Conservation (phyloP, 169 alveolate genomes). For the Cryptosporidium andersoni region DNA sequence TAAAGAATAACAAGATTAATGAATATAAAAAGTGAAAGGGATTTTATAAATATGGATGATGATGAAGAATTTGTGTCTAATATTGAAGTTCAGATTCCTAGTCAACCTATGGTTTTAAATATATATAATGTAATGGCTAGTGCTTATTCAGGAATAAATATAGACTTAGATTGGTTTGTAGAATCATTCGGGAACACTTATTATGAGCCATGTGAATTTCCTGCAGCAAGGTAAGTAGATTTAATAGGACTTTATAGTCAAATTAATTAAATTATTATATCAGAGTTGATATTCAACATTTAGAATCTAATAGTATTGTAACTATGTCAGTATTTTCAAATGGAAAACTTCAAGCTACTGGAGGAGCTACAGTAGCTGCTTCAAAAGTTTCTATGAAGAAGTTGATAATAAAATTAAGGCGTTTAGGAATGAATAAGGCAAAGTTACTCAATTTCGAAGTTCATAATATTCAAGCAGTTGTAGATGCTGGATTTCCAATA, state of each 20-base stretch:
- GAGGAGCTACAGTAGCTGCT: constrained; percentile 36
- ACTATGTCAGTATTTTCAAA: constrained; percentile 58
- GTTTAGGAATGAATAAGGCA: constrained; percentile 29
- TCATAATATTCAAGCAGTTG: constrained; percentile 61
- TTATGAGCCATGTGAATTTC: constrained; percentile 69
- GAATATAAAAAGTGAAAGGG: not conserved
- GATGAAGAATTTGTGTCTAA: constrained; percentile 39
- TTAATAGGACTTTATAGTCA: not conserved
- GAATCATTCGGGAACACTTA: constrained; percentile 59
- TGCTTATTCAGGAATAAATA: constrained; percentile 50
- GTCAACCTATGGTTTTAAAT: constrained; percentile 58
- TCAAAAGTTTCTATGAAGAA: constrained; percentile 44
- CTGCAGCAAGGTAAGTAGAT: constrained; percentile 69
- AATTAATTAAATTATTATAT: not conserved
- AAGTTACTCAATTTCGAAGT: constrained; percentile 42
- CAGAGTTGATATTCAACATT: constrained; percentile 48
- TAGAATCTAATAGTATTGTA: constrained; percentile 23
- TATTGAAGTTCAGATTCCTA: constrained; percentile 39
- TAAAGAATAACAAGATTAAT: not conserved
- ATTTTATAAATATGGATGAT: not conserved
- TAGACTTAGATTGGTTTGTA: constrained; percentile 56
- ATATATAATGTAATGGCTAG: constrained; percentile 64
- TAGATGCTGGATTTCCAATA: constrained; percentile 66
- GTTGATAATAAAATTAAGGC: constrained; percentile 15
- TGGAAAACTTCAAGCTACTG: constrained; percentile 70